Percentiles rank a stretch among this genome's conserved stretches.
phyloP scores from a whole-genome alignment of 225 moss, liverwort and hornwort species.

The Marchantia paleacea region DNA sequence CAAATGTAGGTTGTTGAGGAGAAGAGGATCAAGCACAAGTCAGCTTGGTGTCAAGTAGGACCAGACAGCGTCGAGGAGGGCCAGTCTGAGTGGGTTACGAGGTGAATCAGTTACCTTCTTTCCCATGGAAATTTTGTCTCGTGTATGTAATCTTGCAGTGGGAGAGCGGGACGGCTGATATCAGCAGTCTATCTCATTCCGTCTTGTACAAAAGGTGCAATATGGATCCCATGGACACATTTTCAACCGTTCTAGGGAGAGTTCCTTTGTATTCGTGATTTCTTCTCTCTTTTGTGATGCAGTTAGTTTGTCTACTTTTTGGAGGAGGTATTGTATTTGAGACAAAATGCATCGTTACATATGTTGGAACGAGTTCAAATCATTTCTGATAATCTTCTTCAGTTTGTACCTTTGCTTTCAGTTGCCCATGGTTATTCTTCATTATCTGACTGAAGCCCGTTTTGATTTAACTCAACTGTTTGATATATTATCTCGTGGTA shows the following conservation, averaged over 20 bases:
- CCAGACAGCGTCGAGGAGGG: neutral
- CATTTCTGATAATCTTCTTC: too few relatives aligned
- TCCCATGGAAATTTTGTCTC: slow-evolving; percentile 3
- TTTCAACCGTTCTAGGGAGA: neutral
- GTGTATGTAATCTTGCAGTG: neutral
- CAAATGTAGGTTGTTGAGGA: neutral
- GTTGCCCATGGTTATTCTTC: too few relatives aligned
- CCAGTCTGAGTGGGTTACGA: neutral
- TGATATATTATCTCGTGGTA: neutral
- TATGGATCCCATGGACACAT: neutral
- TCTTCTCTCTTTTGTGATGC: too few relatives aligned
- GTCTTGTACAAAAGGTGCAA: too few relatives aligned
- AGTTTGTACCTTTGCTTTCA: too few relatives aligned
- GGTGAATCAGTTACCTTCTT: neutral
- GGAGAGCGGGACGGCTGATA: neutral
- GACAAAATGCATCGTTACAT: too few relatives aligned
- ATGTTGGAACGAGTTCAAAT: too few relatives aligned
- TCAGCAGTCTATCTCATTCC: neutral
- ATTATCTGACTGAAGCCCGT: too few relatives aligned
- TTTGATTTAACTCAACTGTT: too few relatives aligned
- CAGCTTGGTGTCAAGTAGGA: neutral
- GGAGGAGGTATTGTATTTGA: too few relatives aligned
- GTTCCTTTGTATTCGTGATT: neutral
- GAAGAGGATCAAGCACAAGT: neutral
- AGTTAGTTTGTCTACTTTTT: too few relatives aligned